Percentiles rank a stretch among this genome's conserved stretches.
Evolutionary conservation across 805 yeast species (phyloP).

Genomic region (Saturnispora serradocipensis): DNA sequence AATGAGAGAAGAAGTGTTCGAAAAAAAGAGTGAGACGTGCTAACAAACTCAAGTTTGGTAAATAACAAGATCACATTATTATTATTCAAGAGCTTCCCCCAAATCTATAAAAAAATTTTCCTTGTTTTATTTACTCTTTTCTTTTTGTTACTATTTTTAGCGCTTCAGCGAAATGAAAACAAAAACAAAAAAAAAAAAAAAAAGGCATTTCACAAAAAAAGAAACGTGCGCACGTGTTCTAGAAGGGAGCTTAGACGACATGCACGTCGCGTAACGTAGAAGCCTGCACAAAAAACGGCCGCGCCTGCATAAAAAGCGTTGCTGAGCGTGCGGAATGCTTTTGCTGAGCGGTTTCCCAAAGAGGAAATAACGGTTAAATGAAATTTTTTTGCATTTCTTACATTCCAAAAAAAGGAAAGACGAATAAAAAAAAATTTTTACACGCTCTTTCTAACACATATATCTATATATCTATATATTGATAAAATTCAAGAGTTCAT

Average conservation of each 20-base stretch:
- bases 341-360: background rate
- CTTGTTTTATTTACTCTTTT: background rate
- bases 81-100: background rate
- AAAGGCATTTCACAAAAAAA: background rate
- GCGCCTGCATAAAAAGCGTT: background rate
- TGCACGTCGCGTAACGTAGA: background rate
- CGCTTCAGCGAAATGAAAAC: background rate
- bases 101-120: conserved; percentile 1
- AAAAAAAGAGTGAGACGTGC: background rate
- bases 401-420: background rate
- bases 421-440: background rate
- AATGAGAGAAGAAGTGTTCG: background rate
- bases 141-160: background rate
- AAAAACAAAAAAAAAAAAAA: background rate
- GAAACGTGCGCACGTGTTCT: background rate
- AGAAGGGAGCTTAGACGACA: background rate
- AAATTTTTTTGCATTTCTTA: too few relatives aligned
- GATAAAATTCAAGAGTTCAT: background rate
- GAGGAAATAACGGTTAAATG: too few relatives aligned
- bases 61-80: background rate
- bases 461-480: background rate
- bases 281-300: background rate
- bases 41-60: background rate
- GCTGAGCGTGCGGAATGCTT: background rate
- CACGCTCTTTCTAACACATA: background rate